phyloP scores from a whole-genome alignment of 768 basidiomycete species.

The Termitomyces sp. region DNA sequence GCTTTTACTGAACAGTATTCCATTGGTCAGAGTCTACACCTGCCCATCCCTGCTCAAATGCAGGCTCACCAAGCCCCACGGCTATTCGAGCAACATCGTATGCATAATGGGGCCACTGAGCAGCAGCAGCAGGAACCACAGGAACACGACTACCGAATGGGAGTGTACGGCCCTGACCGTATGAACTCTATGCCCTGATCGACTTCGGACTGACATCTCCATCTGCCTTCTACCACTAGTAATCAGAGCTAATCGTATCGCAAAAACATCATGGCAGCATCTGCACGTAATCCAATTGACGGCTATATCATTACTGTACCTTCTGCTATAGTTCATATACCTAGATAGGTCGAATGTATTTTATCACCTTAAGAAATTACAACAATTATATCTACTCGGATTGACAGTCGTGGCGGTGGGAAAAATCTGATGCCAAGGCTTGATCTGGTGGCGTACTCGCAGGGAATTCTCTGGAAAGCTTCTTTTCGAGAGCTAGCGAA shows the following conservation, averaged over 20 bases:
- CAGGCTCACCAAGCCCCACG: conserved; percentile 38
- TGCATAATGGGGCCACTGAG: conserved; percentile 25
- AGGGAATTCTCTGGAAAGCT: too few relatives aligned
- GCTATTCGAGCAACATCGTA: conserved; percentile 39
- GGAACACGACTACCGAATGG: conserved; percentile 27
- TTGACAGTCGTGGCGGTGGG: background rate
- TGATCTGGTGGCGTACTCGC: background rate
- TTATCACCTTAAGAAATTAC: conserved; percentile 4
- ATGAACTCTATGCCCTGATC: conserved; percentile 43
- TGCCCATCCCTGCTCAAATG: conserved; percentile 41
- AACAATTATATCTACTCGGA: background rate
- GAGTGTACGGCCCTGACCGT: conserved; percentile 40
- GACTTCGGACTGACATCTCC: conserved; percentile 9
- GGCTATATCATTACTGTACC: conserved; percentile 24
- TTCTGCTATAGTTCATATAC: conserved; percentile 22
- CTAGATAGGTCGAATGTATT: conserved; percentile 23
- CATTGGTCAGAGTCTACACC: conserved; percentile 46
- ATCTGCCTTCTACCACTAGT: conserved; percentile 3
- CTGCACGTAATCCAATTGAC: conserved; percentile 11
- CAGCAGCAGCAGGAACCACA: conserved; percentile 17
- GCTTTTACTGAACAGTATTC: conserved; percentile 54
- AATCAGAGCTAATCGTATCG: conserved; percentile 15
- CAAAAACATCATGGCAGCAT: conserved; percentile 6
- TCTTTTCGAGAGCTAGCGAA: background rate
- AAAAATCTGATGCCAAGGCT: background rate